phyloP scores from a whole-genome alignment of 768 basidiomycete species.

The Gloeophyllum trabeum region DNA sequence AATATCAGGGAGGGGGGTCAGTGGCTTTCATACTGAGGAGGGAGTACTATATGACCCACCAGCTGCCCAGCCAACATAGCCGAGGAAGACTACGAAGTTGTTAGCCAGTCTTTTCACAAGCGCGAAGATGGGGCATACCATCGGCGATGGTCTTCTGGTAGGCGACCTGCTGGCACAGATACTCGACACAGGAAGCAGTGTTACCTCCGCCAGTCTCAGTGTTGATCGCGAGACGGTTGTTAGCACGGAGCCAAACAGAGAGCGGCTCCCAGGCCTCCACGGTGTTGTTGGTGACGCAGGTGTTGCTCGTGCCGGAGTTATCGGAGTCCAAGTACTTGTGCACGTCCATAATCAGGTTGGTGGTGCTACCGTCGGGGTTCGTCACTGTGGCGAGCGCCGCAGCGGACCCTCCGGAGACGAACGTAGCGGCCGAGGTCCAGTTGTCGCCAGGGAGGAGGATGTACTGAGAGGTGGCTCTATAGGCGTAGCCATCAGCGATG shows the following conservation, averaged over 20 bases:
- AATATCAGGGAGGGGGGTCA: background rate
- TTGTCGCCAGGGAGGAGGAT: constrained; percentile 50
- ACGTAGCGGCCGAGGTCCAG: constrained; percentile 42
- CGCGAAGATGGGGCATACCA: constrained; percentile 1
- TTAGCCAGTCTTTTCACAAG: background rate
- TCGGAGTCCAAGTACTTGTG: constrained; percentile 50
- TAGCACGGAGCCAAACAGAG: constrained; percentile 34
- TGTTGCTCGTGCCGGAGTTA: constrained; percentile 24
- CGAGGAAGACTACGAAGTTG: background rate
- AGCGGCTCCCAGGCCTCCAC: constrained; percentile 32
- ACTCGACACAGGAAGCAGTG: constrained; percentile 30
- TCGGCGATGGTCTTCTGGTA: constrained; percentile 2
- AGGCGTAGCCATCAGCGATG: background rate
- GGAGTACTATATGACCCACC: background rate
- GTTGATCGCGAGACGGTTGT: constrained; percentile 43
- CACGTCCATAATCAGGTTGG: constrained; percentile 45
- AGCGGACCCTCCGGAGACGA: constrained; percentile 38
- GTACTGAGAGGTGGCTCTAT: constrained; percentile 38
- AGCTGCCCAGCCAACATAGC: background rate
- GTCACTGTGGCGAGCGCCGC: constrained; percentile 31
- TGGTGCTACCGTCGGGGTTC: constrained; percentile 33
- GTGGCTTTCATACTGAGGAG: background rate
- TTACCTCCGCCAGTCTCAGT: constrained; percentile 54
- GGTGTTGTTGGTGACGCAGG: constrained; percentile 46
- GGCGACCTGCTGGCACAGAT: constrained; percentile 12